These are phyloP conservation scores for Bimuria novae-zelandiae DNA, from an alignment of 2,329 filamentous ascomycete genomes.

Conservation along the genomic window DNA sequence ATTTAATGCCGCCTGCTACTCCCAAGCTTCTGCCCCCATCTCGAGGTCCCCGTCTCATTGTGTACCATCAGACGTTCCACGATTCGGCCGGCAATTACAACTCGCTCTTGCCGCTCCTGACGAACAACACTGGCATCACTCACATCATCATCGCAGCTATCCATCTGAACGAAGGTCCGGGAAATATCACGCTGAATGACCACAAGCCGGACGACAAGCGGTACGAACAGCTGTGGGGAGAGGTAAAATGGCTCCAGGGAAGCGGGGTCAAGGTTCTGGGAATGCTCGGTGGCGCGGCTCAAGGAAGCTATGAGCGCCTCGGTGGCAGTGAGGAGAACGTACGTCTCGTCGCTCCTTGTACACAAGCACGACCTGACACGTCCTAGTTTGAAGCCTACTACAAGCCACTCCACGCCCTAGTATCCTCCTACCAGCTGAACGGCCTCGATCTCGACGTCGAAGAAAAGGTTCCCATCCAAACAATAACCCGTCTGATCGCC, in stretches of 20 bases:
- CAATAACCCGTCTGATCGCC: conserved; percentile 59
- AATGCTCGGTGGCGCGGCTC: conserved; percentile 86
- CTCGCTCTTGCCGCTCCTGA: conserved; percentile 65
- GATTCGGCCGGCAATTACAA: conserved; percentile 59
- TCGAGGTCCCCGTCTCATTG: conserved; percentile 51
- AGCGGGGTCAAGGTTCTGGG: conserved; percentile 78
- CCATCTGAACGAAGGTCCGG: conserved; percentile 73
- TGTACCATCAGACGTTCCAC: conserved; percentile 71
- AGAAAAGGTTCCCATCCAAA: conserved; percentile 70
- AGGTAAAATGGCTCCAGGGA: conserved; percentile 72
- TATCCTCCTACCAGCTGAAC: conserved; percentile 58
- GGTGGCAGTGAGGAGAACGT: conserved; percentile 40
- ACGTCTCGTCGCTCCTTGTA: conserved; percentile 7
- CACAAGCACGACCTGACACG: not conserved
- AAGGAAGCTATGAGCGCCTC: conserved; percentile 68
- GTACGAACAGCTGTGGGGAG: conserved; percentile 77
- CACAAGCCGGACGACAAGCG: conserved; percentile 68
- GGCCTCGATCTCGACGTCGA: conserved; percentile 58
- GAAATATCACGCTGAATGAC: conserved; percentile 78
- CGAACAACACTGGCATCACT: conserved; percentile 66
- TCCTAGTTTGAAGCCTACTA: conserved; percentile 75
- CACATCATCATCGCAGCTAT: conserved; percentile 88
- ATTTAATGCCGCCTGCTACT: conserved; percentile 34
- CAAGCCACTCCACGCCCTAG: conserved; percentile 66
- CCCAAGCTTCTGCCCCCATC: conserved; percentile 41